Evolutionary conservation across 208 protist genomes (phyloP).

Genomic region (Leishmania mexicana): DNA sequence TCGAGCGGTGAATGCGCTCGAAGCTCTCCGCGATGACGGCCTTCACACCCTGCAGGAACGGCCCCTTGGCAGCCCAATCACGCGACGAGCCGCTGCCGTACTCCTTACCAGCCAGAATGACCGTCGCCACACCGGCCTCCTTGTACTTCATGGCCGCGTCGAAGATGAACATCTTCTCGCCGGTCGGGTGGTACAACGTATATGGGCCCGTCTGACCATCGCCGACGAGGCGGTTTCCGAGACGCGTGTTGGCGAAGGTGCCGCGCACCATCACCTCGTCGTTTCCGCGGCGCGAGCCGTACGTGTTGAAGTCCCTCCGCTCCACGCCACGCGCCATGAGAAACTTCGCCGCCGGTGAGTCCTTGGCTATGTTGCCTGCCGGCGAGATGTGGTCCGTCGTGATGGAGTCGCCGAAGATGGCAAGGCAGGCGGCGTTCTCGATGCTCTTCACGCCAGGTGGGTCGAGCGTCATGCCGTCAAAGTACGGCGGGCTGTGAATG

Average conservation of each 20-base stretch:
- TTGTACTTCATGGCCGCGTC: constrained; percentile 95
- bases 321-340: constrained; percentile 79
- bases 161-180: constrained; percentile 94
- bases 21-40: constrained; percentile 94
- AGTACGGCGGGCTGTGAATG: constrained; percentile 97
- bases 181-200: constrained; percentile 91
- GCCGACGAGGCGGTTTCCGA: constrained; percentile 92
- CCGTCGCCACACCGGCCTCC: constrained; percentile 58
- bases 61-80: constrained; percentile 97
- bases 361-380: constrained; percentile 95
- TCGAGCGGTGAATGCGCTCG: constrained; percentile 96
- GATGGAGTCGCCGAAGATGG: constrained; percentile 95
- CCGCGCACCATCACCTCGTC: constrained; percentile 97
- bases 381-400: constrained; percentile 98
- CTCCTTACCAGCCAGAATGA: constrained; percentile 95
- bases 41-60: constrained; percentile 95
- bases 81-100: constrained; percentile 96
- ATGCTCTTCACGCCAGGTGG: constrained; percentile 58
- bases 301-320: constrained; percentile 96
- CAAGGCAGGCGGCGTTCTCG: constrained; percentile 83
- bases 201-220: constrained; percentile 92
- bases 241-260: constrained; percentile 96
- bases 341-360: constrained; percentile 93
- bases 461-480: constrained; percentile 84
- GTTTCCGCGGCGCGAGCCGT: constrained; percentile 95